Conservation (phyloP, 73 alveolate genomes). For the Blepharisma japonicum region DNA sequence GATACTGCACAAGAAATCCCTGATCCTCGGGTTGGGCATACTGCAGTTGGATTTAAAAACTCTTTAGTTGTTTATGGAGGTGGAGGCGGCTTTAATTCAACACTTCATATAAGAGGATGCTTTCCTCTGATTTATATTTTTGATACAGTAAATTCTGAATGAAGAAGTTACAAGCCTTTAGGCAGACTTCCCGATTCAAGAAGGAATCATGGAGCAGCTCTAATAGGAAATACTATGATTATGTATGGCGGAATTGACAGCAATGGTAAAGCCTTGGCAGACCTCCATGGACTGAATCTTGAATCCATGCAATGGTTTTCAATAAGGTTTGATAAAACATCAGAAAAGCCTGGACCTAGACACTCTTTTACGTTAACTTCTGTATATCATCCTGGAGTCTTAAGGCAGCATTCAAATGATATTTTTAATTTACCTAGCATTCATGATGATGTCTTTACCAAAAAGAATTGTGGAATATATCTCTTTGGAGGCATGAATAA, state of each 20-base stretch:
- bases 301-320: conserved; percentile 14
- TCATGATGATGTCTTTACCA: not conserved
- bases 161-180: conserved; percentile 11
- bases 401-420: not conserved
- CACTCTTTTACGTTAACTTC: not conserved
- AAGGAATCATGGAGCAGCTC: conserved; percentile 25
- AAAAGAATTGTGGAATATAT: conserved; percentile 21
- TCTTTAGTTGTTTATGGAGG: conserved; percentile 33
- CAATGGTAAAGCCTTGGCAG: not conserved
- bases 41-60: not conserved
- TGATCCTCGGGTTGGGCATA: conserved; percentile 1
- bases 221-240: conserved; percentile 17
- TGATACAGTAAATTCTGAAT: not conserved
- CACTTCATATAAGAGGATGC: conserved; percentile 21
- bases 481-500: conserved; percentile 30
- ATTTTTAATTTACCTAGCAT: not conserved
- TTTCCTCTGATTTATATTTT: not conserved
- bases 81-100: conserved; percentile 29
- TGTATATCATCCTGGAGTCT: not conserved
- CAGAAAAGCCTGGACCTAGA: conserved; percentile 19
- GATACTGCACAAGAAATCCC: conserved; percentile 10
- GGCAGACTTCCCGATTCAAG: conserved; percentile 24
- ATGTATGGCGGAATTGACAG: not conserved
- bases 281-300: not conserved
- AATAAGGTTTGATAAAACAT: not conserved